Evolutionary conservation across 83 land plant genomes (phyloP), one percentile per base, ranked within the genome.

Genomic region (Thuja plicata): DNA sequence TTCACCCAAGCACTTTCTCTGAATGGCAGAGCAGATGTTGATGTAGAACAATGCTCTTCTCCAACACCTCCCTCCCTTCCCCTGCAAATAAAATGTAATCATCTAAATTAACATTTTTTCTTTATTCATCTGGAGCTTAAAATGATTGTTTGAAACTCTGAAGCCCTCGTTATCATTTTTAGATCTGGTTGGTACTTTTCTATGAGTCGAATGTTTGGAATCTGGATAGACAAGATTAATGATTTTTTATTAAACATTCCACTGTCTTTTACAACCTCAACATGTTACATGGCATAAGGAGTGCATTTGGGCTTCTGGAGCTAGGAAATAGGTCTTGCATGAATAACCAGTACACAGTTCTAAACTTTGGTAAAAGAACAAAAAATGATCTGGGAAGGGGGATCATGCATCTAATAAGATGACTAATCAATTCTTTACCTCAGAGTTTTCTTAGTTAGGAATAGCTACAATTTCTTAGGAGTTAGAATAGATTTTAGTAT

Each of bases 1-100:
- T 88, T 89, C 80, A 92, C 94, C 43, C 87, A 89, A 76, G 32
- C 90, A 5, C 86, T 94, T 66, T 45, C 85, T 83, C 79, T 76
- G 38, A 3, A 27, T 76, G 16, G 38, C 15, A 76, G 17, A 76
- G 38, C 38, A 76, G 6, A 76, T 76, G 38, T 76, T 16, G 15
- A 34, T 76, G 40, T 76, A 35, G 79, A 76, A 76, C 38, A 34
- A 76, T 3, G 13, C 40, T 76, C 38, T 13, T 76, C 79, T 4
- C 79, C 79, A 27, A 27, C 27, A 1, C n/a, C 73, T 24, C 30
- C 73, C 32, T 27, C 13, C 13, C 3, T 8, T 46, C 70, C 70
- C 27, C 27, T 21, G 73, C 73, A 66, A 66, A 27, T 19, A 66
- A 66, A 66, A 1, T 66, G 32, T 66, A 66, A 66, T 8, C 9